These are phyloP conservation scores for Solanum medicagineum DNA, from an alignment of 257 asterid genomes.

Conservation along the genomic window DNA sequence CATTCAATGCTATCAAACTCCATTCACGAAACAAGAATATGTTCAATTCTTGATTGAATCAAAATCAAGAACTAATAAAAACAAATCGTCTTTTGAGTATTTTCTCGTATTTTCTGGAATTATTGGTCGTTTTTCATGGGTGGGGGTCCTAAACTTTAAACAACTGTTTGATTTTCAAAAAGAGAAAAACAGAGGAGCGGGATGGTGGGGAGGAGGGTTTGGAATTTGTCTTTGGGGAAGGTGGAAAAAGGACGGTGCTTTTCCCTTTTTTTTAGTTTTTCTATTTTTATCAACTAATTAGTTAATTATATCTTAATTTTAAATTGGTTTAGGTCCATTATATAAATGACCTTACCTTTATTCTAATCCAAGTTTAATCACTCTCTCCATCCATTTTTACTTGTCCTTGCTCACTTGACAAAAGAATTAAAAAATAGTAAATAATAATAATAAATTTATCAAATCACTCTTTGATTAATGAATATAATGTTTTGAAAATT, in stretches of 20 bases:
- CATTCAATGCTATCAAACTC: slow-evolving; percentile 51
- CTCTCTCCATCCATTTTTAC: too few relatives aligned
- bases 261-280: neutral
- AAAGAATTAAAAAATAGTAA: too few relatives aligned
- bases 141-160: neutral
- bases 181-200: neutral
- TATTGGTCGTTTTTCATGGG: neutral
- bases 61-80: neutral
- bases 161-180: neutral
- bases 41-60: neutral
- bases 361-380: neutral
- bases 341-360: neutral
- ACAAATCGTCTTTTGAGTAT: neutral
- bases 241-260: neutral
- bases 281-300: neutral
- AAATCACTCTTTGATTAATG: too few relatives aligned
- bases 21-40: slow-evolving; percentile 12
- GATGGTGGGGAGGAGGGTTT: neutral
- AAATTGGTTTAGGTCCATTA: neutral
- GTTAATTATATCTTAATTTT: neutral
- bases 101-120: neutral
- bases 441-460: too few relatives aligned
- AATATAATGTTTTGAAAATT: too few relatives aligned
- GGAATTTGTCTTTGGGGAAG: neutral
- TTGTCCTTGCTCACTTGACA: too few relatives aligned